phyloP scores from a whole-genome alignment of 805 yeast species.

The Hanseniaspora lindneri region DNA sequence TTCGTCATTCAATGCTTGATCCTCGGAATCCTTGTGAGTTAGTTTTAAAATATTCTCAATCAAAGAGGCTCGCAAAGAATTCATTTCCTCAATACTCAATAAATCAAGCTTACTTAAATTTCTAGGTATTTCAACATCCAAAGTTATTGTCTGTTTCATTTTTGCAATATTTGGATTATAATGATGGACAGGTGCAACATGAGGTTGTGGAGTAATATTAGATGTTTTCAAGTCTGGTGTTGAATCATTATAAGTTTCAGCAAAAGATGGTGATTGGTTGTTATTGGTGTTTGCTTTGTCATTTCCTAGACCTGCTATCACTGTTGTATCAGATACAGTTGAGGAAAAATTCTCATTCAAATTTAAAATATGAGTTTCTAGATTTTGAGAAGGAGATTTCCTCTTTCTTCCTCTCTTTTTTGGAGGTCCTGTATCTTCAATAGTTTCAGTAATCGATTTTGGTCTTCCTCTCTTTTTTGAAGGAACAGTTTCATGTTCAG shows the following conservation, averaged over 20 bases:
- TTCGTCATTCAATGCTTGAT: not conserved
- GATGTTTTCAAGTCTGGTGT: not conserved
- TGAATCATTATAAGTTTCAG: not conserved
- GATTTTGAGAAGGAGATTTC: constrained; percentile 10
- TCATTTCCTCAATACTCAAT: not conserved
- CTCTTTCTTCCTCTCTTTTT: constrained; percentile 23
- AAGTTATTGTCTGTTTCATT: not conserved
- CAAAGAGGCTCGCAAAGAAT: not conserved
- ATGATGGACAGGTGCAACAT: not conserved
- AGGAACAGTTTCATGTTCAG: not conserved
- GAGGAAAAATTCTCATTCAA: not conserved
- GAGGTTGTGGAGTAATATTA: not conserved
- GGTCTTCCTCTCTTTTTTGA: constrained; percentile 19
- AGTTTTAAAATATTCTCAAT: not conserved
- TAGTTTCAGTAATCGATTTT: constrained; percentile 4
- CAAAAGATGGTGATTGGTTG: not conserved
- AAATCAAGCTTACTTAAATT: not conserved
- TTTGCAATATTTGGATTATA: constrained; percentile 7
- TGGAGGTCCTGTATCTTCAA: constrained; percentile 22
- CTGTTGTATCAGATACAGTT: not conserved
- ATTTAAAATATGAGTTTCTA: not conserved
- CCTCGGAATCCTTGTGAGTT: not conserved
- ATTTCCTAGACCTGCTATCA: no score
- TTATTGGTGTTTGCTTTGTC: not conserved
- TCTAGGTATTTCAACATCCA: constrained; percentile 9